Evolutionary conservation across 805 yeast genomes (phyloP), one percentile per base, ranked within the genome.

Genomic region (Candida tallmaniae): DNA sequence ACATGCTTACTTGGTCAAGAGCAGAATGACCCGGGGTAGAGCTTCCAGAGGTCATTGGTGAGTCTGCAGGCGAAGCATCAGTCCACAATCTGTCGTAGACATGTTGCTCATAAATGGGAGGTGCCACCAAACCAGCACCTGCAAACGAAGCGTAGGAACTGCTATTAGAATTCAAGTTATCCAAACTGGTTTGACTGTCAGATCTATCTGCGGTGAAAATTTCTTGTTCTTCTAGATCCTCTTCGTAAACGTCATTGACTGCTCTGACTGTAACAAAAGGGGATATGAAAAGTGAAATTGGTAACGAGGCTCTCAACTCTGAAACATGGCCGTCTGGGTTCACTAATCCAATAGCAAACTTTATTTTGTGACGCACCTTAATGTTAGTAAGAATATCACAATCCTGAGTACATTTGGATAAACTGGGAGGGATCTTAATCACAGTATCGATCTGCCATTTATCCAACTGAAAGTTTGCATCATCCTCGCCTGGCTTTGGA

Each of bases 301-400:
- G 97, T 42, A 90, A 65, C 0, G 96, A 82, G 0, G 97, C 97
- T 21, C 97, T 69, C 32, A 90, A 66, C 56, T 89, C 97, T 0
- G 96, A 86, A 3, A 82, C 79, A 52, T 90, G 97, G 3, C 96
- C 96, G 56, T 88, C 97, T 0, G 94, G 83, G 52, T 93, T 90
- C 26, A 77, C 59, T 43, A 93, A 68, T 2, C 86, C 82, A 38
- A 93, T 76, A 7, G 76, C 78, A 53, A 89, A 85, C 50, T 86
- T 83, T 37, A 93, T 60, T 60, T 88, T 89, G 62, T 93, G 98
- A 36, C 95, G 76, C 10, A 93, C 88, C 55, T 86, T 86, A 39
- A 87, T 70, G 51, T 78, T 75, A 18, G 71, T 70, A 21, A 71
- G 62, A 24, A 93, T 67, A 39, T 78, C 83, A 51, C 90, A 84